Evolutionary conservation across 192 early-diverging fungal species (phyloP).

Genomic region (Umbelopsis sp.): DNA sequence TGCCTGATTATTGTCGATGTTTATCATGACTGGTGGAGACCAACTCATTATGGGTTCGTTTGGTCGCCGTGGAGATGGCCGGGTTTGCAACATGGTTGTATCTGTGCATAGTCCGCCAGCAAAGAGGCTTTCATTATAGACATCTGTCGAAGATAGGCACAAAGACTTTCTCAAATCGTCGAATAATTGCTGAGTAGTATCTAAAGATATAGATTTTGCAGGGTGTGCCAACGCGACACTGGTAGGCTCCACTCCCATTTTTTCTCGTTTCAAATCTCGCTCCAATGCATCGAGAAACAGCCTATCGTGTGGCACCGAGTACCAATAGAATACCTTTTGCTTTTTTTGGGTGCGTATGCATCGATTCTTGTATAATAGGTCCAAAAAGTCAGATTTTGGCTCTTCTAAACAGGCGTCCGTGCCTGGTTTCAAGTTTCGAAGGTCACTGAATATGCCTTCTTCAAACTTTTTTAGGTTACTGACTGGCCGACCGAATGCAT

Average conservation of each 20-base stretch:
- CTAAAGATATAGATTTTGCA: slow-evolving; percentile 64
- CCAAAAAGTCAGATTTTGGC: slow-evolving; percentile 90
- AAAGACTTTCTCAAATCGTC: slow-evolving; percentile 51
- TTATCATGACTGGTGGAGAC: slow-evolving; percentile 4
- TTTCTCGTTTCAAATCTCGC: slow-evolving; percentile 93
- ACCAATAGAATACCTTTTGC: slow-evolving; percentile 99
- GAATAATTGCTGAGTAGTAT: slow-evolving; percentile 60
- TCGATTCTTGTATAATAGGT: slow-evolving; percentile 93
- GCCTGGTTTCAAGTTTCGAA: slow-evolving; percentile 94
- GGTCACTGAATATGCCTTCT: slow-evolving; percentile 96
- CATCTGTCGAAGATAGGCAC: slow-evolving; percentile 29
- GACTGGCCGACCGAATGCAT: slow-evolving; percentile 87
- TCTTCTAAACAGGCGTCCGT: slow-evolving; percentile 92
- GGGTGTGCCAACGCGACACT: slow-evolving; percentile 73
- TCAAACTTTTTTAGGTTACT: slow-evolving; percentile 95
- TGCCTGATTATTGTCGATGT: neutral
- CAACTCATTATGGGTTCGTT: neutral
- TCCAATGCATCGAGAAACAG: slow-evolving; percentile 96
- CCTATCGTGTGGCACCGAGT: slow-evolving; percentile 90
- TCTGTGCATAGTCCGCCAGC: slow-evolving; percentile 25
- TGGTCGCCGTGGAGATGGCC: neutral
- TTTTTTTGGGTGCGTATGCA: slow-evolving; percentile 99
- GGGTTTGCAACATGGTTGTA: neutral
- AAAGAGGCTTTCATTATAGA: neutral
- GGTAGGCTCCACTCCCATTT: slow-evolving; percentile 82